phyloP scores from a whole-genome alignment of 768 basidiomycete species.

The Phlebiopsis gigantea region DNA sequence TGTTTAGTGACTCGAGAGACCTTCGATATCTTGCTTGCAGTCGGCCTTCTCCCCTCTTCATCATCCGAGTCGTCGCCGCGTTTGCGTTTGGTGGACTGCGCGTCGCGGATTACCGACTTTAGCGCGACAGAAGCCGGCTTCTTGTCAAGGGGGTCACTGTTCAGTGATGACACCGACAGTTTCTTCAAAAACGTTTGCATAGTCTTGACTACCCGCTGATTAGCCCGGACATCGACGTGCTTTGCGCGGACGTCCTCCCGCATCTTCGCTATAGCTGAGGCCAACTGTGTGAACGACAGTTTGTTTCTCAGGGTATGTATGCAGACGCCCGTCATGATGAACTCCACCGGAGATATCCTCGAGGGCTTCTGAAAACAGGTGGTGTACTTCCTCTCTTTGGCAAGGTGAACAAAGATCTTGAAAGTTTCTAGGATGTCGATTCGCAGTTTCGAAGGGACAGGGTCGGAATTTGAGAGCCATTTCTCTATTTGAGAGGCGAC shows the following conservation, averaged over 20 bases:
- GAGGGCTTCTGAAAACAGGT: constrained; percentile 33
- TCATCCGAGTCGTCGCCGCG: neutral
- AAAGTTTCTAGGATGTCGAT: constrained; percentile 39
- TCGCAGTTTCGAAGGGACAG: constrained; percentile 27
- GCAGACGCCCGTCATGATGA: constrained; percentile 51
- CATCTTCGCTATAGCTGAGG: constrained; percentile 45
- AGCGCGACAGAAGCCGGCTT: neutral
- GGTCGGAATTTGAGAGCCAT: constrained; percentile 20
- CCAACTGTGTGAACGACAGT: constrained; percentile 35
- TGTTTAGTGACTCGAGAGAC: neutral
- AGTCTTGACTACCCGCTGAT: constrained; percentile 24
- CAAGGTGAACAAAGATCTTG: constrained; percentile 41
- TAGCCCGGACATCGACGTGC: constrained; percentile 64
- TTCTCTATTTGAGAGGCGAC: constrained; percentile 21
- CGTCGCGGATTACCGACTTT: neutral
- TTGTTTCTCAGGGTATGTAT: constrained; percentile 42
- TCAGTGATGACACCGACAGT: neutral
- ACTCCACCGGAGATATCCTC: constrained; percentile 58
- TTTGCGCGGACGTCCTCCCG: constrained; percentile 43
- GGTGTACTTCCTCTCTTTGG: constrained; percentile 30
- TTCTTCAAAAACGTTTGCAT: neutral
- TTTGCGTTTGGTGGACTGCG: neutral
- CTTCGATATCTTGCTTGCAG: neutral
- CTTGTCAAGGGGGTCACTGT: neutral
- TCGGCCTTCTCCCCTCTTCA: neutral